Base-by-base conservation (phyloP, 352 stramenopile genomes). In the Phytophthora lateralis region DNA sequence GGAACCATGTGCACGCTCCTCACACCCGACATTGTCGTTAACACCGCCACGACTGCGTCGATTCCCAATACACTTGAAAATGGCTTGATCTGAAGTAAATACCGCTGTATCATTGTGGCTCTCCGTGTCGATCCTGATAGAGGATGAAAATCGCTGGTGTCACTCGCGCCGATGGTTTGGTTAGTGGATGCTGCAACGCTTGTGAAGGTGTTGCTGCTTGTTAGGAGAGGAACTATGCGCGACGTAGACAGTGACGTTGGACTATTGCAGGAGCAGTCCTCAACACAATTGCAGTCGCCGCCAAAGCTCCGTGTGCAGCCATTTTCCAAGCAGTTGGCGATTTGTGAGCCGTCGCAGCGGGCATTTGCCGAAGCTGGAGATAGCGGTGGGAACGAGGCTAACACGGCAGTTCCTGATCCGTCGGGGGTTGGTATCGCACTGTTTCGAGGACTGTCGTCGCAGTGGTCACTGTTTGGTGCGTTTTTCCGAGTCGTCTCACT, bases 291-390 rank as follows among this genome's bases (percentile, higher is more conserved):
- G 50, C 83, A 92, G 10, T 60, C 39, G 3, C 79, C 77, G 8
- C 83, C 83, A 66, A 83, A 92, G 55, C 79, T 88, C 17, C 78
- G 68, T 4, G 77, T 62, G 18, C 83, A 92, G 12, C 83, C 83
- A 41, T 89, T 92, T 14, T 89, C 69, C 17, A 90, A 68, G 44
- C 80, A 90, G 39, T 75, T 89, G 10, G 71, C 76, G 12, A 82
- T 38, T 17, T 78, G 63, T 35, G 60, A 72, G 20, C 74, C 71
- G 32, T 78, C 63, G 26, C 76, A 85, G 10, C 53, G 38, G 17
- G 57, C 32, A n/a, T 65, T 71, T 11, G 52, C 45, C 48, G 54
- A 53, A 24, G 34, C 27, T 18, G 55, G 35, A 58, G 70, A 64
- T 10, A 64, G 32, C 26, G 43, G 53, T 29, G 60, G 55, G 21